phyloP scores from a whole-genome alignment of 192 early-diverging fungal species.

The Coemansia sp. region DNA sequence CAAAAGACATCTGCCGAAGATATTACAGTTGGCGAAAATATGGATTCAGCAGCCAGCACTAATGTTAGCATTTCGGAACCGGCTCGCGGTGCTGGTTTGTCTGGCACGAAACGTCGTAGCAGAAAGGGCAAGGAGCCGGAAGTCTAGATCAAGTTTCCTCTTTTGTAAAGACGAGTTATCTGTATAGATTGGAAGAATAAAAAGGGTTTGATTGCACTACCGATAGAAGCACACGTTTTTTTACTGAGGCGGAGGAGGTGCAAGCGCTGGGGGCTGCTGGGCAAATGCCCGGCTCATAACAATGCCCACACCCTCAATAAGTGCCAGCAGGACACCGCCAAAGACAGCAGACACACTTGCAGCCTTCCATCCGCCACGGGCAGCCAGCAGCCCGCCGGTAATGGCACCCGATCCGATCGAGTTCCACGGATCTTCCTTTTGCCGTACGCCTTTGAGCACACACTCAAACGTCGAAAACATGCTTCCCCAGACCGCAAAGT shows the following conservation, averaged over 20 bases:
- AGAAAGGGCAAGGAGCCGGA: constrained; percentile 43
- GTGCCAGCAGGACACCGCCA: constrained; percentile 87
- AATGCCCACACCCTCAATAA: constrained; percentile 94
- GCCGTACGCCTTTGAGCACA: constrained; percentile 85
- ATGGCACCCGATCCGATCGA: constrained; percentile 90
- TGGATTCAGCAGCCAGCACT: neutral
- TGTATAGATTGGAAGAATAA: neutral
- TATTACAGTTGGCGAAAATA: neutral
- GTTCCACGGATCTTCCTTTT: constrained; percentile 99
- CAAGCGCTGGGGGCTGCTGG: constrained; percentile 58
- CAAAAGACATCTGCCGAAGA: neutral
- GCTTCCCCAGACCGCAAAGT: constrained; percentile 99
- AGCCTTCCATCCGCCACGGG: constrained; percentile 73
- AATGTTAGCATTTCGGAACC: no score
- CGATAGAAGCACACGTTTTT: neutral
- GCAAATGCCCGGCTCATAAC: constrained; percentile 69
- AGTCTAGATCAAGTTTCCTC: neutral
- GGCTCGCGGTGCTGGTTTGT: no score
- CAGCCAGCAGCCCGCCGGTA: constrained; percentile 93
- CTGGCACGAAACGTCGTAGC: constrained; percentile 6
- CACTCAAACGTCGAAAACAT: constrained; percentile 98
- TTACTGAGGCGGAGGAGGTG: constrained; percentile 36
- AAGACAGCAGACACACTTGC: constrained; percentile 84
- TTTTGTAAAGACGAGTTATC: neutral
- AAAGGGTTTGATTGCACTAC: neutral